phyloP scores from a whole-genome alignment of 345 rosid species.

The Orychophragmus violaceus region DNA sequence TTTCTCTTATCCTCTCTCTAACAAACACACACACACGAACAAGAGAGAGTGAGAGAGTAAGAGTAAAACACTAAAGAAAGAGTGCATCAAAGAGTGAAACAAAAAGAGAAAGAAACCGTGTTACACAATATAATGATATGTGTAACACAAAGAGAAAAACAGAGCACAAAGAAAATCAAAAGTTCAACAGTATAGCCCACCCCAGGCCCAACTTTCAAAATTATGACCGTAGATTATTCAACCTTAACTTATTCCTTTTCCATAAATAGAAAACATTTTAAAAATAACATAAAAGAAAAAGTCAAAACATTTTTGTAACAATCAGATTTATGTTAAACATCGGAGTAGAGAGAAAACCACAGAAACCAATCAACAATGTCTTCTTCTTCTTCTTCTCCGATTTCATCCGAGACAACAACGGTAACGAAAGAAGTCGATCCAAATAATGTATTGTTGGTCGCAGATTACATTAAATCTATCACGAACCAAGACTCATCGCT shows the following conservation, averaged over 20 bases:
- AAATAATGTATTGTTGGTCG: neutral
- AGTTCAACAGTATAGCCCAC: too few relatives aligned
- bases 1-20: too few relatives aligned
- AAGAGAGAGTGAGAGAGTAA: too few relatives aligned
- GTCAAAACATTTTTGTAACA: neutral
- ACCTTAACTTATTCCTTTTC: neutral
- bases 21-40: too few relatives aligned
- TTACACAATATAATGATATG: too few relatives aligned
- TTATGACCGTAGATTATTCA: neutral
- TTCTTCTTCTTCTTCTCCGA: constrained; percentile 6
- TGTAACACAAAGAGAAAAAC: too few relatives aligned
- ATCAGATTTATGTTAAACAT: neutral
- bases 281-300: neutral
- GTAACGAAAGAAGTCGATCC: constrained; percentile 28
- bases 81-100: too few relatives aligned
- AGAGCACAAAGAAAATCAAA: too few relatives aligned
- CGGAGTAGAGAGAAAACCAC: neutral
- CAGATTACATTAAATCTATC: constrained; percentile 16
- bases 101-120: too few relatives aligned
- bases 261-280: neutral
- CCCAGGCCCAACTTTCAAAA: neutral
- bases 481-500: constrained; percentile 22
- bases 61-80: too few relatives aligned
- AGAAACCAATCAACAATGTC: neutral
- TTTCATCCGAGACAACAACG: neutral